Evolutionary conservation across 148 eudicot species (phyloP), one percentile per base, ranked within the genome.

Genomic region (Silene uniflora): DNA sequence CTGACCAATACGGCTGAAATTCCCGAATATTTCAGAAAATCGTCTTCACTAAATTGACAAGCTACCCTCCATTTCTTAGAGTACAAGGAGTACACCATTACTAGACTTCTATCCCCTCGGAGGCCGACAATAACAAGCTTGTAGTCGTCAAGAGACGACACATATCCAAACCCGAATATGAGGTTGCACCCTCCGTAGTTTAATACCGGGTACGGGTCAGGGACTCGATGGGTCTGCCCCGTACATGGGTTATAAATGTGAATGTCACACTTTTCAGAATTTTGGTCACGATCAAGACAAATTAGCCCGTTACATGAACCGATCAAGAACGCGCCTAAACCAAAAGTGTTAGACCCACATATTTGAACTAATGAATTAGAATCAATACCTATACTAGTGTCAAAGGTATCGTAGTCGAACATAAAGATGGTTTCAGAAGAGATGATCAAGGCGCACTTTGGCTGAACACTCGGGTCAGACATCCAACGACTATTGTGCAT

Each of bases 301-400:
- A 79, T 63, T 61, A 79, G 75, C 58, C 82, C 82, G 69, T 79
- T 74, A 69, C 27, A 69, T 32, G 82, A 79, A 68, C 74, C 78
- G 58, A 73, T 73, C 49, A 79, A 79, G 69, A 74, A 79, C 25
- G 75, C 75, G 47, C 55, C 42, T 32, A 46, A 73, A 58, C 74
- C 55, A 61, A 60, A 74, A 74, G 69, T 58, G 69, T 16, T 46
- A 74, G 64, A 79, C 27, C 49, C 56, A 2, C 56, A 18, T 17
- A 25, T 74, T 68, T 73, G 42, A 59, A 69, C 55, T 32, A 79
- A 74, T 7, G 78, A 44, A 24, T 62, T 74, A 29, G 70, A 68
- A 52, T 24, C 63, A 19, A 8, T 47, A 69, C 63, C 2, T 19
- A 59, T 72, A 79, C 29, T 52, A 61, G 78, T 68, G 24, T 74